Evolutionary conservation across 345 rosid species (phyloP).

Genomic region (Brassica napus): DNA sequence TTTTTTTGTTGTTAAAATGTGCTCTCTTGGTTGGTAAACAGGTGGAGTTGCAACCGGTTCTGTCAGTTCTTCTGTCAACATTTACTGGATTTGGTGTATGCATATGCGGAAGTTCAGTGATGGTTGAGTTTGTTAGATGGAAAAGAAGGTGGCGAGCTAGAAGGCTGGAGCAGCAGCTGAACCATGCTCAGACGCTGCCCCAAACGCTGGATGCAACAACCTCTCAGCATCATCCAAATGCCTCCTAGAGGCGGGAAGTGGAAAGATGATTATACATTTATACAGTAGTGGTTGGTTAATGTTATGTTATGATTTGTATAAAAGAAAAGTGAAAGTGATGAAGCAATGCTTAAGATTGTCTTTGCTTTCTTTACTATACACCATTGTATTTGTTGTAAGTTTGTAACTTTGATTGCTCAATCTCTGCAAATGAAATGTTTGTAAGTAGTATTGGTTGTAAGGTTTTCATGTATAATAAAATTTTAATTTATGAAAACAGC

Average conservation of each 20-base stretch:
- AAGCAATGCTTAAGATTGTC: conserved; percentile 6
- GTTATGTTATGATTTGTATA: background rate
- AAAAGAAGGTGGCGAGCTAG: conserved; percentile 52
- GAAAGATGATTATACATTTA: conserved; percentile 16
- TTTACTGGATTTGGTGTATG: conserved; percentile 83
- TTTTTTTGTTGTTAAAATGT: background rate
- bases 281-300: conserved; percentile 28
- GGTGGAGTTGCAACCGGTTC: conserved; percentile 70
- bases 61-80: conserved; percentile 75
- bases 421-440: conserved; percentile 35
- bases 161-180: conserved; percentile 34
- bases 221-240: conserved; percentile 33
- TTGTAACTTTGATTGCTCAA: conserved; percentile 20
- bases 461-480: background rate
- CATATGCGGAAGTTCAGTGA: conserved; percentile 79
- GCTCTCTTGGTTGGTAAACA: conserved; percentile 20
- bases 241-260: conserved; percentile 22
- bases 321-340: background rate
- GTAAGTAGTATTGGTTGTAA: conserved; percentile 2
- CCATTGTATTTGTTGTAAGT: conserved; percentile 24
- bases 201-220: conserved; percentile 29
- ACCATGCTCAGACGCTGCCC: conserved; percentile 3
- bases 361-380: conserved; percentile 8
- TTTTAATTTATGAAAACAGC: background rate
- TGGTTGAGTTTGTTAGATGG: conserved; percentile 84